These are phyloP conservation scores for Parastagonospora avenae DNA, from an alignment of 2,329 filamentous ascomycete species.

Conservation along the genomic window DNA sequence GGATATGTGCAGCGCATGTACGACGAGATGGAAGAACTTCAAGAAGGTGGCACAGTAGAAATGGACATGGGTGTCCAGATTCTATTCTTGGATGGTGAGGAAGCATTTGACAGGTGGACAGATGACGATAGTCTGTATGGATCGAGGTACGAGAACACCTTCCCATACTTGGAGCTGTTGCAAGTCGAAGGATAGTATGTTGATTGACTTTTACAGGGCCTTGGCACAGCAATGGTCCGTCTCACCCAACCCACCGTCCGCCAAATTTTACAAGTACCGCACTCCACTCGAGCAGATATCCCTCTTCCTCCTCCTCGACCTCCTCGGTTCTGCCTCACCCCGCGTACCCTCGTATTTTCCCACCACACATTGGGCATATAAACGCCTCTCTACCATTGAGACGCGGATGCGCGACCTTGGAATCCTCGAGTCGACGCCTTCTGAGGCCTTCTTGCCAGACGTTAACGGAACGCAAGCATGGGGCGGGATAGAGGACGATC, in stretches of 20 bases:
- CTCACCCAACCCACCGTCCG: conserved; percentile 69
- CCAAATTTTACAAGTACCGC: conserved; percentile 66
- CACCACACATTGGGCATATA: conserved; percentile 93
- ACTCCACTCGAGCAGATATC: conserved; percentile 79
- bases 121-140: conserved; percentile 86
- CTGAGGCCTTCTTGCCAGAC: conserved; percentile 57
- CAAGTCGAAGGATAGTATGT: not conserved
- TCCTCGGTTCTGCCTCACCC: conserved; percentile 74
- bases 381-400: conserved; percentile 75
- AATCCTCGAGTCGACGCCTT: conserved; percentile 66
- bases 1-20: conserved; percentile 80
- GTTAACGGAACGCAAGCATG: conserved; percentile 26
- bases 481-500: conserved; percentile 77
- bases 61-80: conserved; percentile 87
- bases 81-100: conserved; percentile 88
- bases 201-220: conserved; percentile 48
- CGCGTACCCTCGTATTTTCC: conserved; percentile 83
- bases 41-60: conserved; percentile 64
- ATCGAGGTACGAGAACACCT: conserved; percentile 62
- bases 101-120: conserved; percentile 84
- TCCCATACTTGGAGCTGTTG: not conserved
- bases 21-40: conserved; percentile 66
- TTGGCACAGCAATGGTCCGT: conserved; percentile 83
- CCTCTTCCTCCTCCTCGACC: conserved; percentile 88
- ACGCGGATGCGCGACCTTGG: conserved; percentile 70